These are phyloP conservation scores for Grosmannia huntii DNA, from an alignment of 2,329 filamentous ascomycete species.

Conservation along the genomic window DNA sequence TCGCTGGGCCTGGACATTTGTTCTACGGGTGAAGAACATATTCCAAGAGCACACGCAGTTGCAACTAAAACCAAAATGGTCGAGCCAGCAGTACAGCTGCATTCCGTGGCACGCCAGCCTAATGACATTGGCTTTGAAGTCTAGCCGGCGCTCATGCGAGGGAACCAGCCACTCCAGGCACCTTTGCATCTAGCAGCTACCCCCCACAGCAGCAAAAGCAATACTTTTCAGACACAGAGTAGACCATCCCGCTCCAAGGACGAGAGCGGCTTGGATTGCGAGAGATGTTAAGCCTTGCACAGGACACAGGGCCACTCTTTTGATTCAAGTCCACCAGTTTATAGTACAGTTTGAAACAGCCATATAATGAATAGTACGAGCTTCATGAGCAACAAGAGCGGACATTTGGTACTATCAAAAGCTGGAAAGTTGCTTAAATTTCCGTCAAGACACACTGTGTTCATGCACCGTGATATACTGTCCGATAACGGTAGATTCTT, in stretches of 20 bases:
- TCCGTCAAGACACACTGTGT: neutral
- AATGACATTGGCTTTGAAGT: neutral
- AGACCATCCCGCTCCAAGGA: neutral
- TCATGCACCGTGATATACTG: neutral
- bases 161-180: neutral
- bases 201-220: neutral
- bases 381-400: neutral
- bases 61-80: neutral
- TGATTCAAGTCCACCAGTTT: neutral
- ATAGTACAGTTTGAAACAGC: neutral
- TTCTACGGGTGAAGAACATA: neutral
- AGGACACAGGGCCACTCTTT: neutral
- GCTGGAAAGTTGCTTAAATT: too few species aligned
- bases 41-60: neutral
- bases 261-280: neutral
- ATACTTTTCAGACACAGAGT: neutral
- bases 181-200: neutral
- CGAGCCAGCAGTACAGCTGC: neutral
- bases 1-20: neutral
- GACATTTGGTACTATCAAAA: neutral
- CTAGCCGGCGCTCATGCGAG: neutral
- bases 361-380: neutral
- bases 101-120: neutral
- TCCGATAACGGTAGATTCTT: slow-evolving; percentile 16
- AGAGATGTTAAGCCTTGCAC: neutral